Base-by-base conservation (phyloP, 2,329 filamentous ascomycete genomes). In the Didymella pinodella region DNA sequence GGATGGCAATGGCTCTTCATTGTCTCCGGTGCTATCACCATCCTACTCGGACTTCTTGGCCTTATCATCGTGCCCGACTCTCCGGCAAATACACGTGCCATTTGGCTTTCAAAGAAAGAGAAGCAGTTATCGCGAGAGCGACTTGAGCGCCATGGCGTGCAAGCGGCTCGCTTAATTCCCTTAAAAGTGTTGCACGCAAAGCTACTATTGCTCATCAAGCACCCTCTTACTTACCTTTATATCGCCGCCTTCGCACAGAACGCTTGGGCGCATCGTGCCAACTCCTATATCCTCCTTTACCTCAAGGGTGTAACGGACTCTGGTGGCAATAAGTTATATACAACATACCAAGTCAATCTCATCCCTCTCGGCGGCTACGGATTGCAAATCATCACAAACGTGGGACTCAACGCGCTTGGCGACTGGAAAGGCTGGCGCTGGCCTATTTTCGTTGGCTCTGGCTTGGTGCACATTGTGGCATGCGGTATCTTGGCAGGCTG, bases 351-450 rank as follows among this genome's bases (percentile, higher is more conserved):
- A 44, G 57, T 61, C 49, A 63, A 63, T 18, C 53, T 63, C 22
- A 63, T 63, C 38, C 57, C 61, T 22, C 57, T 61, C 11, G 61
- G 57, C 16, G 61, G 57, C 26, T 63, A 63, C 50, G 53, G 41
- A 4, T 18, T 63, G 1, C 52, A 55, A 46, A 34, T 63, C 20
- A 45, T 63, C 26, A 52, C 49, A 1, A 45, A 53, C 11, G 54
- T 61, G 25, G 54, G 53, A 20, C 54, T 61, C 22, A 63, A 63
- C 29, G 57, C 57, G 26, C 49, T 63, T 20, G 52, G 49, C 31
- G 57, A 63, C 22, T 58, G 54, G 54, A 61, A 55, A 10, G 40
- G 48, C 36, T 63, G 61, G 61, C 57, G 61, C 12, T 34, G 32
- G 32, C 32, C 32, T 11, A 34, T 34, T 14, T 34, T 34, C 12